Evolutionary conservation across 2,329 filamentous ascomycete species (phyloP).

Genomic region (Calonectria montana): DNA sequence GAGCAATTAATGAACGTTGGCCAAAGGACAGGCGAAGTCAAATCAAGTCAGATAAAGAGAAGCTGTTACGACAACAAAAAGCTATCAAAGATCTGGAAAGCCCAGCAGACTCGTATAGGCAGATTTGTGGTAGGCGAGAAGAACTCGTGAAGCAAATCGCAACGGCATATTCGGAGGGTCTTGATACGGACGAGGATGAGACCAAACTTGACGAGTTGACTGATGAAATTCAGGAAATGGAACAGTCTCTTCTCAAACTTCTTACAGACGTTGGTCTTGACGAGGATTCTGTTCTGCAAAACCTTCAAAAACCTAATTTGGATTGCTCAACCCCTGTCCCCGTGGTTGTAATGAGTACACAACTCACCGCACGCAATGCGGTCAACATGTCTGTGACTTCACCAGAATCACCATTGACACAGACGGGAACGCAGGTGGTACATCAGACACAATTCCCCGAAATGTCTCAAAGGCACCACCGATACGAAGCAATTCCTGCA

Average conservation of each 20-base stretch:
- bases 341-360: conserved; percentile 58
- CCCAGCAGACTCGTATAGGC: conserved; percentile 56
- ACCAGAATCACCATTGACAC: conserved; percentile 46
- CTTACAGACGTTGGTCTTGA: conserved; percentile 60
- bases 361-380: conserved; percentile 47
- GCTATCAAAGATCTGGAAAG: conserved; percentile 54
- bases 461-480: conserved; percentile 34
- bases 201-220: conserved; percentile 60
- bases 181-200: conserved; percentile 65
- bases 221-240: conserved; percentile 56
- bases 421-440: conserved; percentile 59
- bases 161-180: conserved; percentile 61
- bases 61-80: conserved; percentile 58
- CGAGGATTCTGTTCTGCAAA: conserved; percentile 52
- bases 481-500: conserved; percentile 37
- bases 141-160: conserved; percentile 59
- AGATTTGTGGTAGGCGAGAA: conserved; percentile 57
- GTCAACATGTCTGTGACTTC: conserved; percentile 49
- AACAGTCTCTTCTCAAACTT: conserved; percentile 53
- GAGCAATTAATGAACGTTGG: conserved; percentile 59
- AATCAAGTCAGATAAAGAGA: conserved; percentile 63
- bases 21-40: conserved; percentile 57
- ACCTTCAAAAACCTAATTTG: conserved; percentile 20
- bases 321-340: conserved; percentile 25
- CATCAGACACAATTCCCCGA: conserved; percentile 62